A percentile compares a stretch with the other conserved stretches of the same genome.
These are phyloP conservation scores for Lichtheimia ornata DNA, from an alignment of 371 early-diverging fungal genomes.

Conservation along the genomic window DNA sequence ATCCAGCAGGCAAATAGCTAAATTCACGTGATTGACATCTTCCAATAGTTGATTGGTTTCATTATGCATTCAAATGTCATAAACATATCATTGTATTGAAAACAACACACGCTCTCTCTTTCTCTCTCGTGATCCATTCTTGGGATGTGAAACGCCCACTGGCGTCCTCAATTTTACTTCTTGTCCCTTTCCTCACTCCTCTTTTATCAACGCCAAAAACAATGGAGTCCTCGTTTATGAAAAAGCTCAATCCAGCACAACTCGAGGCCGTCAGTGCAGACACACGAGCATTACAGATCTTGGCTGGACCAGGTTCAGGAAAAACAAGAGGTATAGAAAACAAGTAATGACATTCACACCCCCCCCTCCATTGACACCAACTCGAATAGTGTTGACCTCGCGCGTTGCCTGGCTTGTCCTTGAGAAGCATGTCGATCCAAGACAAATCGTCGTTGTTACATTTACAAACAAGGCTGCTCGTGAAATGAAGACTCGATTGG, in stretches of 20 bases:
- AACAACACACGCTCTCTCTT: no score
- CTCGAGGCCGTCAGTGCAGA: constrained; percentile 24
- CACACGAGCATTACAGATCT: constrained; percentile 44
- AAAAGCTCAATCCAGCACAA: constrained; percentile 31
- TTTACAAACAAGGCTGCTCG: constrained; percentile 71
- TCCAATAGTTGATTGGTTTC: no score
- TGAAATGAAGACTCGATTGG: constrained; percentile 55
- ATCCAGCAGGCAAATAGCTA: no score
- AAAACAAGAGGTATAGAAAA: constrained; percentile 55
- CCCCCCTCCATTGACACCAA: constrained; percentile 1
- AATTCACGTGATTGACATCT: no score
- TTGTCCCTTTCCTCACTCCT: neutral
- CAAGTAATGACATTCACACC: neutral
- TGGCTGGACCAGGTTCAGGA: constrained; percentile 69
- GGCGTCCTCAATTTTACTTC: no score
- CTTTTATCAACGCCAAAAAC: neutral
- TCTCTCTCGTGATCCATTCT: no score
- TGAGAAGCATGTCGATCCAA: constrained; percentile 34
- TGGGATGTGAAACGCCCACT: no score
- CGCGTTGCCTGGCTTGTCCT: constrained; percentile 46
- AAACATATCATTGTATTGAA: no score
- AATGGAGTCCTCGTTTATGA: constrained; percentile 7
- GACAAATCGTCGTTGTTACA: constrained; percentile 55
- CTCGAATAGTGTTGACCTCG: constrained; percentile 35
- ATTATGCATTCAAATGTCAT: no score